Percentiles rank a stretch among this genome's conserved stretches.
phyloP scores from a whole-genome alignment of 208 protist genomes.

The Novymonas esmeraldas region DNA sequence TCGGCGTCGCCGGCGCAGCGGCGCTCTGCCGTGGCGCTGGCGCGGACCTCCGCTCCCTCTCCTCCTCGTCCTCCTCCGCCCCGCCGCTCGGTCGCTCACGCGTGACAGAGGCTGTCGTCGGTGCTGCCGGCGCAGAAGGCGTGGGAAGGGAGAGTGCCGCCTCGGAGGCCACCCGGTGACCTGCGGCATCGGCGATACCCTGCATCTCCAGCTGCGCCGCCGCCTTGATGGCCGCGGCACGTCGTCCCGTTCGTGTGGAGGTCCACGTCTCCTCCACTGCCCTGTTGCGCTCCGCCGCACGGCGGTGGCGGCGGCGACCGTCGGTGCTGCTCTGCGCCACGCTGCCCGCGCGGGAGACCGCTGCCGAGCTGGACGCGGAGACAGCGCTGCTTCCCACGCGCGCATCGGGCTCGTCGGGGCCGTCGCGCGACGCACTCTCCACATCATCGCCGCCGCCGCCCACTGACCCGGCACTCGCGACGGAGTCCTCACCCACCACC shows the following conservation, averaged over 20 bases:
- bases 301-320: conserved; percentile 6
- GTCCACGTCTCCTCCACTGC: conserved; percentile 62
- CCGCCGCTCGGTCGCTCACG: too few species aligned
- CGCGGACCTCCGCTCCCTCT: too few species aligned
- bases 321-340: conserved; percentile 1
- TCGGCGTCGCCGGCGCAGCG: too few species aligned
- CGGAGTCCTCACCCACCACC: conserved; percentile 8
- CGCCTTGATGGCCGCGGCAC: conserved; percentile 30
- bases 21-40: too few species aligned
- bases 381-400: background rate
- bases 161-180: background rate
- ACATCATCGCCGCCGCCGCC: background rate
- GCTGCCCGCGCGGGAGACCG: conserved; percentile 27
- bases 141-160: background rate
- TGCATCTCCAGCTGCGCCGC: conserved; percentile 10
- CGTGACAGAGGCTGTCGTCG: too few species aligned
- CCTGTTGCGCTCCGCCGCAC: conserved; percentile 35
- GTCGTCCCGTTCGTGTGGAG: conserved; percentile 45
- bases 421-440: background rate
- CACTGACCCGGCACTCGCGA: conserved; percentile 3
- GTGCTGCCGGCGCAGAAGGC: too few species aligned
- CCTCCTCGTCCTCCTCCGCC: too few species aligned
- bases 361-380: conserved; percentile 13
- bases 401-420: background rate
- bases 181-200: background rate